A percentile compares a stretch with the other conserved stretches of the same genome.
Conservation (phyloP, 345 rosid genomes). For the Bruguiera sexangula region DNA sequence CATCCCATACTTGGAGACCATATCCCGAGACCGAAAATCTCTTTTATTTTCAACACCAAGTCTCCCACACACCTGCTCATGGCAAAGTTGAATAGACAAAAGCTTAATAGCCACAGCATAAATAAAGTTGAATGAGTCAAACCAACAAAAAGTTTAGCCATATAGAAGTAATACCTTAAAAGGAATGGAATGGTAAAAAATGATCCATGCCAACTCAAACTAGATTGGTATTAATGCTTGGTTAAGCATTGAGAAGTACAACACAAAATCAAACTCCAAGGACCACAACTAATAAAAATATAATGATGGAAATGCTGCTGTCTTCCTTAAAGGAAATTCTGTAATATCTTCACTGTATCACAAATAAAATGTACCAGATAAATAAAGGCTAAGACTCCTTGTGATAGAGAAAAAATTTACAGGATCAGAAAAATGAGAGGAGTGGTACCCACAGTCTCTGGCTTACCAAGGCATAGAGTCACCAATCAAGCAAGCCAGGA, state of each 20-base stretch:
- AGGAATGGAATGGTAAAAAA: neutral
- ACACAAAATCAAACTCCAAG: neutral
- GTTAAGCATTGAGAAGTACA: neutral
- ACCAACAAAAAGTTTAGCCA: neutral
- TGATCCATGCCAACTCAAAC: too few species aligned
- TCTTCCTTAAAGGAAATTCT: neutral
- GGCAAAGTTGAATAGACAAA: constrained; percentile 15
- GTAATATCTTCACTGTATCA: neutral
- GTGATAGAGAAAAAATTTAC: neutral
- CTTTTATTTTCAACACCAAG: constrained; percentile 83
- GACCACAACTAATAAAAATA: neutral
- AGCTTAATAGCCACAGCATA: neutral
- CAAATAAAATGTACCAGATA: neutral
- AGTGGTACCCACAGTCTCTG: too few species aligned
- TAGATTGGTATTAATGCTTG: too few species aligned
- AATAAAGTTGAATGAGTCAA: neutral
- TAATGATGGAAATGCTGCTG: neutral
- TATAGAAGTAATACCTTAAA: neutral
- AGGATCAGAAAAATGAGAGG: too few species aligned
- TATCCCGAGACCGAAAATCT: constrained; percentile 61
- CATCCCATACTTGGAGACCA: constrained; percentile 73
- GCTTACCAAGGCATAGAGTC: too few species aligned
- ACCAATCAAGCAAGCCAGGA: too few species aligned
- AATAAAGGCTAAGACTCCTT: neutral
- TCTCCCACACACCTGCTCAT: constrained; percentile 65